These are phyloP conservation scores for Dendrobium officinale DNA, from an alignment of 106 monocot genomes.

Conservation along the genomic window DNA sequence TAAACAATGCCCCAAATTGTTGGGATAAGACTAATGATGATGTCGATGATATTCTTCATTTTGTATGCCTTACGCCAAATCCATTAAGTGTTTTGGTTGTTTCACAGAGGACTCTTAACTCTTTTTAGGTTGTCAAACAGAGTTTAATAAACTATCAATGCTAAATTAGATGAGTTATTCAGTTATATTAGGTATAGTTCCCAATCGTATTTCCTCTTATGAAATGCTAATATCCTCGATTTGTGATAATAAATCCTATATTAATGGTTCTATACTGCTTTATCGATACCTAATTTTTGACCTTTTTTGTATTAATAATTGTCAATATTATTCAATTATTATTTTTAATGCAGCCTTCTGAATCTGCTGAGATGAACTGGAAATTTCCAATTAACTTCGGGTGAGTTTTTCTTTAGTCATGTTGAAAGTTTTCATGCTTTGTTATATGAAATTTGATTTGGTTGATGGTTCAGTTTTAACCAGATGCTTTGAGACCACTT, in stretches of 20 bases:
- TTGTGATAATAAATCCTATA: not conserved
- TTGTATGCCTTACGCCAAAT: not conserved
- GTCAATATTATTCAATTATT: not conserved
- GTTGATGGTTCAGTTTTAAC: not conserved
- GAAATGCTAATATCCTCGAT: not conserved
- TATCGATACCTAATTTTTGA: not conserved
- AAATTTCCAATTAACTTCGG: slow-evolving; percentile 14
- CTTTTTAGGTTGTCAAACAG: not conserved
- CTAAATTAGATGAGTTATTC: not conserved
- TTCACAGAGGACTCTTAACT: not conserved
- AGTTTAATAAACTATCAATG: not conserved
- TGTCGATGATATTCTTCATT: not conserved
- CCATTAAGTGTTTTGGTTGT: not conserved
- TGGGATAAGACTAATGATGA: not conserved
- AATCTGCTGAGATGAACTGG: slow-evolving; percentile 11
- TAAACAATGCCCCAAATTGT: not conserved
- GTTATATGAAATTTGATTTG: not conserved
- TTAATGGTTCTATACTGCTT: not conserved
- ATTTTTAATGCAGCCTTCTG: not conserved
- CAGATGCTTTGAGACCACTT: not conserved
- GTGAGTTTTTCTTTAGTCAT: not conserved
- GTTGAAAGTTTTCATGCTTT: not conserved
- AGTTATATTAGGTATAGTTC: not conserved
- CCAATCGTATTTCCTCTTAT: not conserved
- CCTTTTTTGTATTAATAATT: not conserved